These are phyloP conservation scores for Globisporangium acanthophoron DNA, from an alignment of 352 stramenopile species.

Conservation along the genomic window DNA sequence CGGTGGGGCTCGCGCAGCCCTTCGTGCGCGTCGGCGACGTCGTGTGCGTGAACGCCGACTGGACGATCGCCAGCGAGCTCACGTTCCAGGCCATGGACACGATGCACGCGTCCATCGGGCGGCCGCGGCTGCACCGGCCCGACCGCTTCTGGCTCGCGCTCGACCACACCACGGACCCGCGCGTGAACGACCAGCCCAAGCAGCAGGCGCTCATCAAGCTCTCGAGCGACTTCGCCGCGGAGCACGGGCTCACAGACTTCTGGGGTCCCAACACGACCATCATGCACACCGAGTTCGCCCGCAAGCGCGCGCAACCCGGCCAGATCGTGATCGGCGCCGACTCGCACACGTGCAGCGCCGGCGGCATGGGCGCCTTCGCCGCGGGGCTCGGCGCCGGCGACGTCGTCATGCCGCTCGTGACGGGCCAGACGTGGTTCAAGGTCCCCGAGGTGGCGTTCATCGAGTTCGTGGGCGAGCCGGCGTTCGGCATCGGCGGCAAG, in stretches of 20 bases:
- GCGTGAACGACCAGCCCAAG: conserved; percentile 73
- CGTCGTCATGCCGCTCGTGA: conserved; percentile 83
- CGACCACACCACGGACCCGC: conserved; percentile 81
- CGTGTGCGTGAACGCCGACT: conserved; percentile 82
- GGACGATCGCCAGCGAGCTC: conserved; percentile 82
- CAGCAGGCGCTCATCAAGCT: conserved; percentile 89
- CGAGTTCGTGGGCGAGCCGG: conserved; percentile 65
- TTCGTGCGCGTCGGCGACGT: conserved; percentile 66
- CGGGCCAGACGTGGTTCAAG: conserved; percentile 86
- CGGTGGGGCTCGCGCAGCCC: conserved; percentile 60
- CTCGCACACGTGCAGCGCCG: conserved; percentile 74
- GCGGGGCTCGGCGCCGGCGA: conserved; percentile 73
- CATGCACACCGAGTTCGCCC: conserved; percentile 85
- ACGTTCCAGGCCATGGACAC: conserved; percentile 13
- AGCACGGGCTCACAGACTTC: conserved; percentile 77
- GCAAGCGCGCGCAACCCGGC: conserved; percentile 73
- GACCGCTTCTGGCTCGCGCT: conserved; percentile 86
- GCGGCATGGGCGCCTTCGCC: conserved; percentile 72
- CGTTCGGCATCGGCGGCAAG: conserved; percentile 76
- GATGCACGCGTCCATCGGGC: conserved; percentile 57
- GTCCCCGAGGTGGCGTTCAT: conserved; percentile 84
- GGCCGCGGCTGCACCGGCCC: conserved; percentile 77
- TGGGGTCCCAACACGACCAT: conserved; percentile 84
- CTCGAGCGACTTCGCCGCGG: conserved; percentile 74
- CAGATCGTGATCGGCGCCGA: conserved; percentile 83